Conservation (phyloP, 495 filamentous ascomycete genomes). For the Staphylotrichum longicolle region DNA sequence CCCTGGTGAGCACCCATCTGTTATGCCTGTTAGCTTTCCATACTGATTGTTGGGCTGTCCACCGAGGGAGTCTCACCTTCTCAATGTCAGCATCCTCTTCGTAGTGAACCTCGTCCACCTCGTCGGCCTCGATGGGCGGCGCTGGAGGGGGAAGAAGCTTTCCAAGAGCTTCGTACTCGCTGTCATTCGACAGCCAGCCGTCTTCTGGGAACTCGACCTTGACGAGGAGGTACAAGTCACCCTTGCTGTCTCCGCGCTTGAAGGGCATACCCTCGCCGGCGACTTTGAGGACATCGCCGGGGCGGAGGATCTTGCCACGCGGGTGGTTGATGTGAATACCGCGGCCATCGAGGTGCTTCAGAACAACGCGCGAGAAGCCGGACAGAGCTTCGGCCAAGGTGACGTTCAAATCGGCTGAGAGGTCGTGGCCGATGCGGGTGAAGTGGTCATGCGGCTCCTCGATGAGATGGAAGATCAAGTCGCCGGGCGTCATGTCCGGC, state of each 20-base stretch:
- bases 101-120: constrained; percentile 83
- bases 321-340: constrained; percentile 79
- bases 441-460: constrained; percentile 82
- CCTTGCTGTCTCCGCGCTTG: constrained; percentile 77
- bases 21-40: constrained; percentile 18
- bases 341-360: constrained; percentile 91
- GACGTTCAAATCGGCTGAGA: constrained; percentile 74
- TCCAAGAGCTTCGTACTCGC: constrained; percentile 61
- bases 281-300: constrained; percentile 80
- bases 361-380: constrained; percentile 84
- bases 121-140: constrained; percentile 60
- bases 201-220: constrained; percentile 86
- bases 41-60: background rate
- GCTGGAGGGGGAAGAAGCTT: constrained; percentile 67
- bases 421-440: constrained; percentile 75
- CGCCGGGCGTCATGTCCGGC: constrained; percentile 86
- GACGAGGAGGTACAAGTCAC: constrained; percentile 83
- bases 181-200: constrained; percentile 72
- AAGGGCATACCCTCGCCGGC: constrained; percentile 89
- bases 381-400: constrained; percentile 80
- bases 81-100: constrained; percentile 78
- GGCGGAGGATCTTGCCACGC: constrained; percentile 70
- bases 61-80: constrained; percentile 57
- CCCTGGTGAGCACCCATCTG: constrained; percentile 64
- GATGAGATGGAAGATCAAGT: constrained; percentile 83